Evolutionary conservation across 2,329 filamentous ascomycete species (phyloP).

Genomic region (Pseudocercospora crystallina): DNA sequence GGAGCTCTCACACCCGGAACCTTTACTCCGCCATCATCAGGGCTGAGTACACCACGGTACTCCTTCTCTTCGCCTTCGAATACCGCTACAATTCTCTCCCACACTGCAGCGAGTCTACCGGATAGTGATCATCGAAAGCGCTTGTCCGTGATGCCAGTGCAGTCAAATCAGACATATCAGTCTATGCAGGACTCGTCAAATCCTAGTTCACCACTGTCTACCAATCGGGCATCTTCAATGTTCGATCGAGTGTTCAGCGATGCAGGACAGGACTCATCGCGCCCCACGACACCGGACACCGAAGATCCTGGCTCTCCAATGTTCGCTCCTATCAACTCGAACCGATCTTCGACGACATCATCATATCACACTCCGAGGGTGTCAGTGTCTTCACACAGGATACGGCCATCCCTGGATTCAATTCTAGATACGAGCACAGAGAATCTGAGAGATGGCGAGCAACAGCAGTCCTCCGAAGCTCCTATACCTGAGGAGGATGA

Average conservation of each 20-base stretch:
- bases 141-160: slow-evolving; percentile 66
- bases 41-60: slow-evolving; percentile 38
- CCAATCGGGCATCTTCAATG: slow-evolving; percentile 65
- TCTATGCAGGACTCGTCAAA: slow-evolving; percentile 67
- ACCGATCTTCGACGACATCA: slow-evolving; percentile 53
- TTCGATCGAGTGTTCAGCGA: slow-evolving; percentile 72
- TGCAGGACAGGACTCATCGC: slow-evolving; percentile 62
- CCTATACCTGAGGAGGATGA: slow-evolving; percentile 34
- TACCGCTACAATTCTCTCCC: slow-evolving; percentile 62
- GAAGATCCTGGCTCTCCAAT: slow-evolving; percentile 58
- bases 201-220: slow-evolving; percentile 78
- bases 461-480: slow-evolving; percentile 21
- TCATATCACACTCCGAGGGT: slow-evolving; percentile 24
- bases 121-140: slow-evolving; percentile 51
- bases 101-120: slow-evolving; percentile 59
- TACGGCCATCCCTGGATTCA: slow-evolving; percentile 29
- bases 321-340: slow-evolving; percentile 61
- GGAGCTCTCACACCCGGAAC: slow-evolving; percentile 57
- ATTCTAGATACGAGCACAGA: slow-evolving; percentile 34
- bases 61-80: slow-evolving; percentile 49
- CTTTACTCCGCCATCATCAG: slow-evolving; percentile 43
- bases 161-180: slow-evolving; percentile 62
- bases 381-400: slow-evolving; percentile 19
- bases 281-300: slow-evolving; percentile 80
- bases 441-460: slow-evolving; percentile 26